Evolutionary conservation across 176 grass and related monocot genomes (phyloP), one percentile per base, ranked within the genome.

Genomic region (Avena sativa): DNA sequence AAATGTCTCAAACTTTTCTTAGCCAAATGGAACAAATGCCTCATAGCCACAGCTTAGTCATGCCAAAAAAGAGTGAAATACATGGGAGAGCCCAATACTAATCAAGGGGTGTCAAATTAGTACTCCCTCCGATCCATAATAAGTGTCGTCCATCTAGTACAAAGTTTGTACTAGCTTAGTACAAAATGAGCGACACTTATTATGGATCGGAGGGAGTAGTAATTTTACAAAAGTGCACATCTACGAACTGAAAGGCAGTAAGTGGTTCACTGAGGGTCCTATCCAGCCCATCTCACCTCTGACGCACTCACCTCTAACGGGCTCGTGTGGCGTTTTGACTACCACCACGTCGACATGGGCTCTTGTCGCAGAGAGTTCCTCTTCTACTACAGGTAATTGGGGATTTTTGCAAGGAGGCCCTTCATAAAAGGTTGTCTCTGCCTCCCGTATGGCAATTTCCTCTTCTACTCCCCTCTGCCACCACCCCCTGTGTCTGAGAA

Each of bases 11-110:
- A 40, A 47, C 19, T 47, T 47, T 72, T 25, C 71, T 73, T 73
- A 47, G 43, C 71, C 71, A 48, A 73, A 48, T 48, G 47, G n/a
- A 44, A 7, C 43, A 48, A 73, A n/a, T 73, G 43, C 20, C 43
- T 73, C 43, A 6, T 73, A 73, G 20, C 40, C 40, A 72, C 38
- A 72, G 71, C 71, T 73, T 73, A 48, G 71, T 11, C 71, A 73
- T 48, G 71, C 20, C 43, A 48, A 73, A 65, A 21, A 59, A 59
- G 5, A 59, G 20, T n/a, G 57, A 59, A n/a, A 59, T 59, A 8
- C 57, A 59, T 59, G 57, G 57, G 57, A 59, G 57, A 20, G 19
- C 19, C 57, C n/a, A 59, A 59, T n/a, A 9, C 57, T n/a, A 21
- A 59, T 59, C 57, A 5, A 9, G 57, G 56, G 57, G 40, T 8